phyloP scores from a whole-genome alignment of 2,329 filamentous ascomycete genomes.

The Penicillium digitatum region DNA sequence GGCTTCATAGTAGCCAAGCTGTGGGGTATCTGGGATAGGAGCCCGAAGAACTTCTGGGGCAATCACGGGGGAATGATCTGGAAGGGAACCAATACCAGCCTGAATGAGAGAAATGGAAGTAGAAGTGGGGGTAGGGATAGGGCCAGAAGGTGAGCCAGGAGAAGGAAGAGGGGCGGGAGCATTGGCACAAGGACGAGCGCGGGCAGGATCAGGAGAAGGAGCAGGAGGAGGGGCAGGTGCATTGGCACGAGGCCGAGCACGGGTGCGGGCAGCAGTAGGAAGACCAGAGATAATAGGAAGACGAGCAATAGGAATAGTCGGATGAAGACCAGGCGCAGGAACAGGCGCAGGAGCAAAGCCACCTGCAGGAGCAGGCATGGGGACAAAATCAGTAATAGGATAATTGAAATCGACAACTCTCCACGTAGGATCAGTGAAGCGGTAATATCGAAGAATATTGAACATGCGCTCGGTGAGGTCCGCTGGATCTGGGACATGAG shows the following conservation, averaged over 20 bases:
- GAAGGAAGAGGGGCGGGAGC: not conserved
- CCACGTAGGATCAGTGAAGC: not conserved
- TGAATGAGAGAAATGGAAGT: not conserved
- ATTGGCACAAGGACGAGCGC: accelerated
- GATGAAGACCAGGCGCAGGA: not conserved
- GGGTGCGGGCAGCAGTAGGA: not conserved
- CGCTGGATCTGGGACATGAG: not conserved
- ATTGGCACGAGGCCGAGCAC: not conserved
- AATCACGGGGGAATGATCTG: not conserved
- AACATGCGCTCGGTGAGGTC: not conserved
- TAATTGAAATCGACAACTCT: not conserved
- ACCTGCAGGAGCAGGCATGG: not conserved
- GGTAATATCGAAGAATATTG: not conserved
- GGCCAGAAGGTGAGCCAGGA: too few relatives aligned
- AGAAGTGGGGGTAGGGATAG: not conserved
- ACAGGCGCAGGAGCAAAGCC: not conserved
- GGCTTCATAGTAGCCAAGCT: not conserved
- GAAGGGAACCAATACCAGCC: not conserved
- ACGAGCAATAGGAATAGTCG: not conserved
- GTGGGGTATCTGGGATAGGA: not conserved
- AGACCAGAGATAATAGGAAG: not conserved
- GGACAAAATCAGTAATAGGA: not conserved
- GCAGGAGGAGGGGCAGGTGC: not conserved
- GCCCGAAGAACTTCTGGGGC: not conserved
- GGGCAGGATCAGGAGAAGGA: too few relatives aligned